These are phyloP conservation scores for Boletus rubropictus DNA, from an alignment of 768 basidiomycete species.

Conservation along the genomic window DNA sequence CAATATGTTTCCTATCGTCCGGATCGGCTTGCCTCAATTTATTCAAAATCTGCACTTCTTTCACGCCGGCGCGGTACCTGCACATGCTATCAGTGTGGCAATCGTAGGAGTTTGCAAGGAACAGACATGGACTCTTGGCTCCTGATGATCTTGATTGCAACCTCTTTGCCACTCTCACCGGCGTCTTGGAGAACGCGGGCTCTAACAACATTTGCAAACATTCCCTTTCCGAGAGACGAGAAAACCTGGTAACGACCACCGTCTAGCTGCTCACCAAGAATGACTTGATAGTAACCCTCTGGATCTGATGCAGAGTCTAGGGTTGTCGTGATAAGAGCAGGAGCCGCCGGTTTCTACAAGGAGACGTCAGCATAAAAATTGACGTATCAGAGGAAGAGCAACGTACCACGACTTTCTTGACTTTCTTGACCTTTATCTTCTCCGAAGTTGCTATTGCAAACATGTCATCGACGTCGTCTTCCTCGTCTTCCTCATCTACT, in stretches of 20 bases:
- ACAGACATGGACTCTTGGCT: constrained; percentile 92
- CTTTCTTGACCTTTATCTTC: constrained; percentile 50
- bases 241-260: constrained; percentile 91
- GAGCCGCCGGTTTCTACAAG: constrained; percentile 43
- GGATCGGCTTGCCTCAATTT: constrained; percentile 86
- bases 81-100: constrained; percentile 4
- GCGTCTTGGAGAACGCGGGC: constrained; percentile 74
- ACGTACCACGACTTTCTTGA: constrained; percentile 53
- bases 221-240: constrained; percentile 93
- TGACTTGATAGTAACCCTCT: constrained; percentile 93
- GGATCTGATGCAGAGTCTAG: constrained; percentile 88
- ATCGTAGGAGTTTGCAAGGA: constrained; percentile 1
- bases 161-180: constrained; percentile 58
- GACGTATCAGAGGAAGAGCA: background rate
- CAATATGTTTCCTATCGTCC: constrained; percentile 94
- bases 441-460: constrained; percentile 58
- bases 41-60: constrained; percentile 85
- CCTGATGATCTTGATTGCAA: constrained; percentile 95
- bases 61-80: constrained; percentile 93
- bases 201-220: constrained; percentile 96
- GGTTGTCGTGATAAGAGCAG: constrained; percentile 67
- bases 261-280: constrained; percentile 91
- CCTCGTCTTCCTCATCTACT: constrained; percentile 56
- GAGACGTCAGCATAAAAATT: constrained; percentile 1
- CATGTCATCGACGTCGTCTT: constrained; percentile 94